Evolutionary conservation across 139 green algal genomes (phyloP), one percentile per base, ranked within the genome.

Genomic region (Nannochloris sp.): DNA sequence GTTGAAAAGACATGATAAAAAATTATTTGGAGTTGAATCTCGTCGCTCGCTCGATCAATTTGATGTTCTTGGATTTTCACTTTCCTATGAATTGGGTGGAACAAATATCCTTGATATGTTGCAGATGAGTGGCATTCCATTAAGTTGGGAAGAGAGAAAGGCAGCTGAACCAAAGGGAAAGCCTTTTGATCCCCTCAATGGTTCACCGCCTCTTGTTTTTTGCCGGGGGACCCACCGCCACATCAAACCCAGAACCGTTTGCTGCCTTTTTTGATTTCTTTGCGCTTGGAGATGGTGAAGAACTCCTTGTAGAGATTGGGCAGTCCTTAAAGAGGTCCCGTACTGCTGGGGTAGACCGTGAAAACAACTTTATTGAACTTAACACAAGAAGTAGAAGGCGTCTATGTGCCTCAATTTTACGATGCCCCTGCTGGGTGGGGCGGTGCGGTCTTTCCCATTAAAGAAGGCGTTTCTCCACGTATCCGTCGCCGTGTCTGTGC

Each of bases 351-450:
- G 38, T 91, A 48, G 71, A 70, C 54, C 74, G 84, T 23, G 65
- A 76, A 15, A 67, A 64, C 34, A 87, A n/a, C 79, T 2, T 83
- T 91, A 42, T 61, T 71, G 32, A 72, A 60, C 0, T 71, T 91
- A 33, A 71, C 80, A 0, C 71, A 42, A 6, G 66, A 27, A 0
- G 85, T 91, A 32, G 57, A 68, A 44, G 85, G 85, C 2, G 81
- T 92, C 32, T 91, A 91, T 60, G 85, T 91, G 47, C 85, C 85
- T 10, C 79, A 85, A 70, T 86, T 91, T 48, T 91, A 92, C 69
- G 67, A 92, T 27, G 38, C 46, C 2, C 72, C 68, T 1, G 42
- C 31, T 2, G 82, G 83, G 58, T 81, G 61, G 36, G 84, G 84
- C 38, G 84, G 84, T 34, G 80, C 83, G 0, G 81, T 91, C 36